Percentiles rank a stretch among this genome's conserved stretches.
Evolutionary conservation across 106 monocot genomes (phyloP).

Genomic region (Dendrobium nobile): DNA sequence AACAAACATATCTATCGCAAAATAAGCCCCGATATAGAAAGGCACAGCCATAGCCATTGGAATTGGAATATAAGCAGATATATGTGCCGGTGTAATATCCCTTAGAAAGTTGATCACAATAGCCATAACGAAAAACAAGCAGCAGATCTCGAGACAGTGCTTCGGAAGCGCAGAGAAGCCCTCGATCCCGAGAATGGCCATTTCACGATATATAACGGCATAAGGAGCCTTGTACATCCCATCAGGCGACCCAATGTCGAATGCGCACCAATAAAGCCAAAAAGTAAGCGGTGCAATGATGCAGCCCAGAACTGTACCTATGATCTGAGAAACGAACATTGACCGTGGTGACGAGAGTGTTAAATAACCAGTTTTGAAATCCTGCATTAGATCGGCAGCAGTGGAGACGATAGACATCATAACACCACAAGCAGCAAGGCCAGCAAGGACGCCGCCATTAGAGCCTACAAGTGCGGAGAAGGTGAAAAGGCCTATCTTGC

Average conservation of each 20-base stretch:
- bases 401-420: conserved; percentile 95
- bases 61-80: conserved; percentile 56
- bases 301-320: conserved; percentile 74
- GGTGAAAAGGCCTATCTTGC: conserved; percentile 77
- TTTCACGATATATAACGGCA: conserved; percentile 75
- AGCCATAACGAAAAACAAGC: conserved; percentile 43
- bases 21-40: conserved; percentile 87
- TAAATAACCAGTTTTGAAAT: conserved; percentile 85
- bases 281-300: conserved; percentile 76
- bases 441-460: conserved; percentile 82
- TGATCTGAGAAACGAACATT: conserved; percentile 78
- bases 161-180: conserved; percentile 75
- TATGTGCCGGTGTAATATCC: conserved; percentile 38
- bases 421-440: conserved; percentile 80
- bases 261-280: conserved; percentile 85
- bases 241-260: conserved; percentile 64
- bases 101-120: conserved; percentile 45
- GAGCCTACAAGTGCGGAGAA: conserved; percentile 66
- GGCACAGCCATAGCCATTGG: conserved; percentile 93
- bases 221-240: conserved; percentile 79
- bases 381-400: conserved; percentile 88
- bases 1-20: conserved; percentile 87
- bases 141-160: conserved; percentile 75
- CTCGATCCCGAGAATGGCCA: conserved; percentile 79
- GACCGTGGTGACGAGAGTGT: conserved; percentile 80